Conservation (phyloP, 2,329 filamentous ascomycete species). For the Ophiocordyceps sinensis region DNA sequence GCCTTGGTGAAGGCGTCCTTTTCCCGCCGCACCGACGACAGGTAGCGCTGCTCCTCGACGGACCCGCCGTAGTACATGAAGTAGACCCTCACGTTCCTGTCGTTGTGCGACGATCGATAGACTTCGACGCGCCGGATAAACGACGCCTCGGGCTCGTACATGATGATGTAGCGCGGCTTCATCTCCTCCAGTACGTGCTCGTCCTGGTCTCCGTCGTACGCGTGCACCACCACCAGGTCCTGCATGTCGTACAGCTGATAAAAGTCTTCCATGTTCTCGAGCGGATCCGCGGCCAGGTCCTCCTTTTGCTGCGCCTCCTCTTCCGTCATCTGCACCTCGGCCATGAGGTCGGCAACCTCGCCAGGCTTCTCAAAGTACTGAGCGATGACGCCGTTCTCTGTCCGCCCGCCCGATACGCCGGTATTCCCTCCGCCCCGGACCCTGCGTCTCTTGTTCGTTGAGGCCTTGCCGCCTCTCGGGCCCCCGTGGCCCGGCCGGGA, state of each 20-base stretch:
- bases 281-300: conserved; percentile 59
- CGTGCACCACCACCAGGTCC: conserved; percentile 76
- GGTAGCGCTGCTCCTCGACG: conserved; percentile 88
- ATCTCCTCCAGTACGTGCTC: conserved; percentile 93
- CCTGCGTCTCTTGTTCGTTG: conserved; percentile 74
- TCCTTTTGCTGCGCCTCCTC: conserved; percentile 62
- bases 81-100: conserved; percentile 80
- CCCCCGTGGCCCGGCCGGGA: conserved; percentile 29
- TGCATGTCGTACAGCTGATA: conserved; percentile 87
- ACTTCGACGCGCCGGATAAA: conserved; percentile 93
- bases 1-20: conserved; percentile 93
- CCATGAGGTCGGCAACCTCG: conserved; percentile 71
- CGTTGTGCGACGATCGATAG: conserved; percentile 85
- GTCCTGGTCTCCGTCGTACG: conserved; percentile 91
- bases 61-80: conserved; percentile 94
- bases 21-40: conserved; percentile 79
- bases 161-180: conserved; percentile 87
- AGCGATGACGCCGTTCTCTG: conserved; percentile 60
- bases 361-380: conserved; percentile 70
- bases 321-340: conserved; percentile 69
- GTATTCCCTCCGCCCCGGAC: conserved; percentile 62
- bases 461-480: conserved; percentile 44
- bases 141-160: conserved; percentile 93
- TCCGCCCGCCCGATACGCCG: conserved; percentile 34
- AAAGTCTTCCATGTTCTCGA: conserved; percentile 84